phyloP scores from a whole-genome alignment of 2,329 filamentous ascomycete genomes.

The Pseudopyrenochaeta lycopersici region DNA sequence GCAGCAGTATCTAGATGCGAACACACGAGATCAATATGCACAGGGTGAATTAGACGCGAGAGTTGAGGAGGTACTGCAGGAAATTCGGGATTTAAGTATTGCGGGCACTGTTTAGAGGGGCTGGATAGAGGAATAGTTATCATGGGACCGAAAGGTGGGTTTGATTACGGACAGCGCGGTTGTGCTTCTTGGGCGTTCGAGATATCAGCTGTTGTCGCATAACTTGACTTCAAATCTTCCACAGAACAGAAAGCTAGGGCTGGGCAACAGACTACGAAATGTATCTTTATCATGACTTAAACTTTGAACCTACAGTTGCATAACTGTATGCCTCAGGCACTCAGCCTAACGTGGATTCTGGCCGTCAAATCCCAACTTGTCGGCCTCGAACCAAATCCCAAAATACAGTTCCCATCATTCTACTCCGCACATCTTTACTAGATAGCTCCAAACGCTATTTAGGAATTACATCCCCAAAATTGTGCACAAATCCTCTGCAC shows the following conservation, averaged over 20 bases:
- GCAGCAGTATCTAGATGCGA: conserved; percentile 95
- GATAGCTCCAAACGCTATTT: too few species aligned
- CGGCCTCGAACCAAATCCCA: too few species aligned
- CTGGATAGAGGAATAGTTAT: neutral
- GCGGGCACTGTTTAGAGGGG: conserved; percentile 67
- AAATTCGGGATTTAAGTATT: conserved; percentile 97
- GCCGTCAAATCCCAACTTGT: too few species aligned
- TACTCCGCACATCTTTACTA: too few species aligned
- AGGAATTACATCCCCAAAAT: too few species aligned
- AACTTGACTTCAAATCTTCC: neutral
- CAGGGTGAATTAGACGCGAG: conserved; percentile 88
- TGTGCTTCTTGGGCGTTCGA: conserved; percentile 2
- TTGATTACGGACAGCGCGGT: too few species aligned
- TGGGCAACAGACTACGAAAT: neutral
- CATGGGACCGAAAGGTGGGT: neutral
- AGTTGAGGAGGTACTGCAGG: conserved; percentile 94
- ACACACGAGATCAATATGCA: conserved; percentile 95
- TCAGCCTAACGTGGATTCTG: too few species aligned
- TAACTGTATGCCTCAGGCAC: too few species aligned
- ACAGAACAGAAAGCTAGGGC: neutral
- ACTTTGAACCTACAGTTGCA: too few species aligned
- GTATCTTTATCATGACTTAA: too few species aligned
- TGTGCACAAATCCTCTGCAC: too few species aligned
- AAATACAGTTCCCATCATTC: too few species aligned
- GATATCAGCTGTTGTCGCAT: conserved; percentile 8